phyloP scores from a whole-genome alignment of 2,329 filamentous ascomycete genomes.

The Epichloe sp. region DNA sequence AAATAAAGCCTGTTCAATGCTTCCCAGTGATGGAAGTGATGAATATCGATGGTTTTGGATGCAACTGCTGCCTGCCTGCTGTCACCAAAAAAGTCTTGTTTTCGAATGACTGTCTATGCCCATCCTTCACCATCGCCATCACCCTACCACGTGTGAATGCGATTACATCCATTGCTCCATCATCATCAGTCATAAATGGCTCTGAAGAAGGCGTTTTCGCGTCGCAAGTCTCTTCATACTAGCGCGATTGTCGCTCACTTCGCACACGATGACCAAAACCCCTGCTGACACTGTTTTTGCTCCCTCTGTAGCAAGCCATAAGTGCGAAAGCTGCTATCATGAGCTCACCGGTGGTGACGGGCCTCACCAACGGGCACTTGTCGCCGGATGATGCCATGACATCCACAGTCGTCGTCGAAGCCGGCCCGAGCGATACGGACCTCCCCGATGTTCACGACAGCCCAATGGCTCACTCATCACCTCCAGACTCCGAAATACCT shows the following conservation, averaged over 20 bases:
- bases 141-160: slow-evolving; percentile 29
- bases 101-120: slow-evolving; percentile 31
- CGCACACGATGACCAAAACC: slow-evolving; percentile 4
- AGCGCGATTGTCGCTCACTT: slow-evolving; percentile 10
- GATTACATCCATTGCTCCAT: slow-evolving; percentile 27
- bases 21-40: slow-evolving; percentile 23
- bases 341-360: slow-evolving; percentile 47
- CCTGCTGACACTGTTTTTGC: slow-evolving; percentile 23
- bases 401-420: slow-evolving; percentile 24
- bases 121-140: slow-evolving; percentile 33
- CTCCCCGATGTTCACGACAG: slow-evolving; percentile 58
- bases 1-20: slow-evolving; percentile 12
- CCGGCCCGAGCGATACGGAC: slow-evolving; percentile 47
- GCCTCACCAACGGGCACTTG: slow-evolving; percentile 53
- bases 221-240: slow-evolving; percentile 17
- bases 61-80: slow-evolving; percentile 12
- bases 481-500: slow-evolving; percentile 26
- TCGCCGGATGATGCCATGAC: slow-evolving; percentile 38
- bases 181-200: slow-evolving; percentile 11
- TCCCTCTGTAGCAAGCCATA: slow-evolving; percentile 33
- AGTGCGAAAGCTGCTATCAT: slow-evolving; percentile 49
- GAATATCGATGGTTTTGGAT: slow-evolving; percentile 20
- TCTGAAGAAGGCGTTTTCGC: slow-evolving; percentile 9
- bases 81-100: slow-evolving; percentile 11
- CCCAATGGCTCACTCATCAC: slow-evolving; percentile 33